phyloP scores from a whole-genome alignment of 768 basidiomycete species.

The Nevesoporus exiguus region DNA sequence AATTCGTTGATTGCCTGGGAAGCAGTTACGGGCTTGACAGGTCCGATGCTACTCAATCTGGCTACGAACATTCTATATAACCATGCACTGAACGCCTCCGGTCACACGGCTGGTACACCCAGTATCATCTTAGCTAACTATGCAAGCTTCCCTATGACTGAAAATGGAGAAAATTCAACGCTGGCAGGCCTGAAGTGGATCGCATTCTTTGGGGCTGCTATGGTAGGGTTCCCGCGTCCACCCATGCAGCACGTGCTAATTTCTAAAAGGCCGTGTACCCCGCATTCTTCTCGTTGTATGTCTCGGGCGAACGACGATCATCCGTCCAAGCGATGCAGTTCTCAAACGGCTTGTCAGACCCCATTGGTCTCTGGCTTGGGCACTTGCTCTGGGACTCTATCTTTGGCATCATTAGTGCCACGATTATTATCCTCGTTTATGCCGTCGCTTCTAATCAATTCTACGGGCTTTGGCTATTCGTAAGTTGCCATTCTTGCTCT shows the following conservation, averaged over 20 bases:
- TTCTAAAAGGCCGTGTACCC: slow-evolving; percentile 64
- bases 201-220: slow-evolving; percentile 67
- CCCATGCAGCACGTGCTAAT: neutral
- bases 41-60: slow-evolving; percentile 62
- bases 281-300: slow-evolving; percentile 80
- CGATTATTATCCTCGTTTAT: slow-evolving; percentile 62
- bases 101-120: slow-evolving; percentile 34
- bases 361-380: slow-evolving; percentile 72
- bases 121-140: slow-evolving; percentile 59
- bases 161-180: slow-evolving; percentile 44
- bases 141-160: slow-evolving; percentile 54
- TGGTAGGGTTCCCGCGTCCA: slow-evolving; percentile 43
- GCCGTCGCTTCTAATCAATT: slow-evolving; percentile 58
- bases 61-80: slow-evolving; percentile 66
- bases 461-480: slow-evolving; percentile 58
- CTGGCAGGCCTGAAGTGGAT: slow-evolving; percentile 68
- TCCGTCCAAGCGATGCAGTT: slow-evolving; percentile 79
- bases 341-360: slow-evolving; percentile 70
- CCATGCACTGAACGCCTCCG: slow-evolving; percentile 52
- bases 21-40: slow-evolving; percentile 52
- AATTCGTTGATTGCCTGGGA: slow-evolving; percentile 69
- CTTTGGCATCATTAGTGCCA: slow-evolving; percentile 54
- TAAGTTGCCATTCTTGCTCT: slow-evolving; percentile 36
- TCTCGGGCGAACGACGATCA: slow-evolving; percentile 65
- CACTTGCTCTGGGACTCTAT: slow-evolving; percentile 74